Conservation (phyloP, 2,329 filamentous ascomycete species). For the Periconia macrospinosa region DNA sequence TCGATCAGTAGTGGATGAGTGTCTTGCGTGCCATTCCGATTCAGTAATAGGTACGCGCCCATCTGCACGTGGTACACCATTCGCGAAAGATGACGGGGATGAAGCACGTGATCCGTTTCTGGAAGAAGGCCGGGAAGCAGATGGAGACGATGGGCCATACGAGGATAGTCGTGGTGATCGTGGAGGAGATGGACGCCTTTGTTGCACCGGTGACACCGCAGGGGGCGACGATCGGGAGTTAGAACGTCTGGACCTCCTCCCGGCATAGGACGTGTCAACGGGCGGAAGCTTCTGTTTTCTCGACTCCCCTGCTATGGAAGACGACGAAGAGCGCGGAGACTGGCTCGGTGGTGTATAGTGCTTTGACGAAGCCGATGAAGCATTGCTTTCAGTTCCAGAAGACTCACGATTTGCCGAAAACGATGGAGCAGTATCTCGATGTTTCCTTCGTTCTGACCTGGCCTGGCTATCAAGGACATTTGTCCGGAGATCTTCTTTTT, state of each 20-base stretch:
- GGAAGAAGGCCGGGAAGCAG: conserved; percentile 30
- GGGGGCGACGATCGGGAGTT: conserved; percentile 22
- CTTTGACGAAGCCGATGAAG: conserved; percentile 30
- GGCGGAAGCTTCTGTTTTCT: conserved; percentile 19
- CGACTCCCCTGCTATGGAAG: conserved; percentile 26
- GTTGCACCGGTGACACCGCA: conserved; percentile 30
- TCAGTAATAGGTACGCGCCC: conserved; percentile 26
- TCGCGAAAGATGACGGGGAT: conserved; percentile 29
- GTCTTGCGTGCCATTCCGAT: conserved; percentile 35
- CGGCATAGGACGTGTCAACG: conserved; percentile 19
- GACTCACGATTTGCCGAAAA: conserved; percentile 15
- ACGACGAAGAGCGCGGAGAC: conserved; percentile 37
- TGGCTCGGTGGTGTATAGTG: conserved; percentile 21
- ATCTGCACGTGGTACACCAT: conserved; percentile 18
- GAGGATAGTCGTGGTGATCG: conserved; percentile 34
- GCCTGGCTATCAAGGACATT: conserved; percentile 24
- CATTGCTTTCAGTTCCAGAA: conserved; percentile 11
- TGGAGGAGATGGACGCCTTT: conserved; percentile 21
- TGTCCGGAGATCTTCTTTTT: conserved; percentile 36
- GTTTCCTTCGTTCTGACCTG: conserved; percentile 16
- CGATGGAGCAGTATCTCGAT: conserved; percentile 17
- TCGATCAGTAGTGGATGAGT: conserved; percentile 28
- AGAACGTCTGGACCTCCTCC: conserved; percentile 12
- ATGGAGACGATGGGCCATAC: conserved; percentile 25
- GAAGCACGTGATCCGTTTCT: conserved; percentile 25